These are phyloP conservation scores for Eucalyptus camaldulensis DNA, from an alignment of 345 rosid species.

Conservation along the genomic window DNA sequence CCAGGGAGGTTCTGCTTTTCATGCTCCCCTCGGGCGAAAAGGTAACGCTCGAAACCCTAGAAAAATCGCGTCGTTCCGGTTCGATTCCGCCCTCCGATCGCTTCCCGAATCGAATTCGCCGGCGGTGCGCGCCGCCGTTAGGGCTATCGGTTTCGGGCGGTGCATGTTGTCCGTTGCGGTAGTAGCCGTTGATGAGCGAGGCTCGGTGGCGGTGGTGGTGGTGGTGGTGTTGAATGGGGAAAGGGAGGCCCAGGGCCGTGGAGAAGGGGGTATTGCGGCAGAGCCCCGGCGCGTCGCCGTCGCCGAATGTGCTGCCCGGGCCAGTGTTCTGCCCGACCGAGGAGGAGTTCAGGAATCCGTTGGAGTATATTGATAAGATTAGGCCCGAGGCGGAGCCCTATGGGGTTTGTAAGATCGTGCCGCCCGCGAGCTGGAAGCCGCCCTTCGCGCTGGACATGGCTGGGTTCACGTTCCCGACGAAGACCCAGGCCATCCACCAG, in stretches of 20 bases:
- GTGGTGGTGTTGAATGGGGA: conserved; percentile 48
- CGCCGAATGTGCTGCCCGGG: conserved; percentile 31
- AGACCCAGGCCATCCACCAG: conserved; percentile 95
- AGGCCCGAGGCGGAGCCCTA: conserved; percentile 81
- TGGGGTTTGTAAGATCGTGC: conserved; percentile 93
- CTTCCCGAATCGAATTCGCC: background rate
- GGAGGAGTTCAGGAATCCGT: conserved; percentile 78
- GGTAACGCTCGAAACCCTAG: conserved; percentile 59
- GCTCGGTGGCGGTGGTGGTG: background rate
- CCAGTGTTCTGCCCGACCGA: conserved; percentile 78
- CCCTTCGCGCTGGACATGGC: conserved; percentile 66
- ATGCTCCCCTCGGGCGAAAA: background rate
- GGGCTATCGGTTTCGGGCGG: background rate
- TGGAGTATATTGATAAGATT: conserved; percentile 70
- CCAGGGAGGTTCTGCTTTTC: background rate
- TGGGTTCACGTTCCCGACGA: conserved; percentile 68
- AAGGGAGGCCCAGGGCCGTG: conserved; percentile 79
- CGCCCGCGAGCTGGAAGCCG: conserved; percentile 66
- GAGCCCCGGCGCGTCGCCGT: conserved; percentile 18
- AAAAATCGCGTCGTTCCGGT: background rate
- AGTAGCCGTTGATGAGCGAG: background rate
- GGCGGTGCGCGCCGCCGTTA: background rate
- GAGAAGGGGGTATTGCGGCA: conserved; percentile 63
- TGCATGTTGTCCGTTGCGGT: background rate
- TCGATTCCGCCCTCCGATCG: background rate